Base-by-base conservation (phyloP, 1,284 basidiomycete species). In the Cryptococcus neoformans region DNA sequence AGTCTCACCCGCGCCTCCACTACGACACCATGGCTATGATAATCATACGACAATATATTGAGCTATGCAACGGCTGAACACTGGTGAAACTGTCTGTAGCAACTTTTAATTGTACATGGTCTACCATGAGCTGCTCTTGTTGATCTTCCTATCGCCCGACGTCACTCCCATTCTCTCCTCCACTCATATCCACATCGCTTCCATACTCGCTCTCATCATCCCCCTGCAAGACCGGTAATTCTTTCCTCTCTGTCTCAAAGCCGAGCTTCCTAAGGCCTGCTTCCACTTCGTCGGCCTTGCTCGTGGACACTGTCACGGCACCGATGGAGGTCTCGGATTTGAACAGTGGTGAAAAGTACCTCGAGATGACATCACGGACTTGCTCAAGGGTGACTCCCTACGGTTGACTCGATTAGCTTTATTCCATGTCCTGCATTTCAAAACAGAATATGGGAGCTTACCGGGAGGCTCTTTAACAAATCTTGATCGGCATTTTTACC, bases 291-390 rank as follows among this genome's bases (percentile, higher is more conserved):
- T 87, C 85, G 0, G 85, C 83, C 73, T 93, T 94, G 9, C 86
- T 84, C 16, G 90, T 87, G 7, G 91, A 85, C 17, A 90, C 88
- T 6, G 92, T 87, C 6, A 92, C 86, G 14, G 92, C 86, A 0
- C 87, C 89, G 28, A 92, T 83, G 2, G 91, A 92, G 0, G 85
- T 83, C 3, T 82, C 79, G 0, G 93, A 73, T 62, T 89, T 83
- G 76, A 99, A 99, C 51, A 99, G 79, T 0, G 93, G 92, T 41
- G 94, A 75, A 77, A 97, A 85, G 77, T 96, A 88, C 64, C 83
- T 86, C 62, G 81, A 76, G 60, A 98, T 81, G 14, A 83, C 83
- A 6, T 74, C 78, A 17, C 90, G 77, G 48, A 97, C 86, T 59
- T 96, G 86, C 4, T 85, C 83, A 64, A 87, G 85, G 4, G 86